Evolutionary conservation across 352 stramenopile species (phyloP), one percentile per base, ranked within the genome.

Genomic region (Globisporangium abappressorium): DNA sequence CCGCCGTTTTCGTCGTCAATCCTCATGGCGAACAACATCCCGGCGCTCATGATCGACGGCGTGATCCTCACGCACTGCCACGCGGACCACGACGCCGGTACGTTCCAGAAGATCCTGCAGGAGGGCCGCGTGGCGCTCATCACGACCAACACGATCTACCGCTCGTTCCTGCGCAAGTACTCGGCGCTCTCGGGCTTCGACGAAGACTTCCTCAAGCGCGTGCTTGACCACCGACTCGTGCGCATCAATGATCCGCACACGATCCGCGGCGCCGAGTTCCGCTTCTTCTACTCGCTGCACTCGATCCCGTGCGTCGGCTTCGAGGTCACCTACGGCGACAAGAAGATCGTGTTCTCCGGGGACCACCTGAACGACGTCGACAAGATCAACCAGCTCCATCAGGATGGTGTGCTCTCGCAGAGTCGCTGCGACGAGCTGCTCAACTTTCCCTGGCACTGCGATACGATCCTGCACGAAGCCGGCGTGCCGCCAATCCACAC

Each of bases 41-140:
- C 88, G 5, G 92, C 93, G 30, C 75, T 95, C 54, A 97, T 97
- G 71, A 99, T 99, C 71, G 94, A 98, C 66, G 96, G 93, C 30
- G 97, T 99, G 15, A 98, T 99, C 69, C 75, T 99, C 30, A 99
- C 96, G 18, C 96, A 99, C 74, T 98, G 95, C 69, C 96, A 98
- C 71, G 94, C 96, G 20, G 96, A 99, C 75, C 96, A 99, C 71
- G 96, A 99, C 75, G 96, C 96, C 47, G 96, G 96, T 33, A 97
- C 96, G 33, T 99, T 99, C 71, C 96, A 99, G 70, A 98, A 98
- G 71, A 97, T 99, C 53, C 72, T 99, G 20, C 95, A 97, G 34
- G 95, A 98, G 70, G 94, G 91, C 2, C 92, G 91, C 12, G 93
- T 99, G 30, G 92, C 94, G 54, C 81, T 99, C 26, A 98, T 98